Evolutionary conservation across 257 asterid genomes (phyloP), one percentile per base, ranked within the genome.

Genomic region (Fraxinus americana): DNA sequence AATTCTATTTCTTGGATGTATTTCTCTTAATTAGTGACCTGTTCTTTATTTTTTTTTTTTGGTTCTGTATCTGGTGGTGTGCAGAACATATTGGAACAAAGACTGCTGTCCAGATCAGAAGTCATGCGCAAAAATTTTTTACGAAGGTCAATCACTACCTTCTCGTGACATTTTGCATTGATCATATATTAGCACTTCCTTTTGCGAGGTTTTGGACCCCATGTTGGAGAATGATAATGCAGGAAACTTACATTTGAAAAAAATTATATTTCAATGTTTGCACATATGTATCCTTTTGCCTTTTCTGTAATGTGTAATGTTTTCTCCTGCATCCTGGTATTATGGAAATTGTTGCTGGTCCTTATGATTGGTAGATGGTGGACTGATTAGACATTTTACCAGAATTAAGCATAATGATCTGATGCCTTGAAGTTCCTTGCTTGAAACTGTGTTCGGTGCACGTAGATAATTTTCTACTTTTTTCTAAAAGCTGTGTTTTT

Each of bases 41-140:
- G 72, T 79, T 75, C 77, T 74, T 25, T 25, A 25, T 25, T 25
- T 25, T 25, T 0, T 25, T 80, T 74, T 66, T 1, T 1, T 76
- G 35, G 36, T 16, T 74, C 72, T 85, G 77, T 74, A 63, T 85
- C 80, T 88, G 87, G 87, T 88, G 88, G 80, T 90, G 86, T 81
- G 91, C 95, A 94, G 99, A 94, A 88, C 94, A 94, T 83, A 86
- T 94, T 79, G 98, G 98, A 82, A 92, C 99, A 85, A 94, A 94
- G 94, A 91, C 99, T 75, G 99, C 98, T 74, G 99, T 94, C 92
- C 98, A 94, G 96, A 94, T 94, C 86, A 85, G 99, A 88, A 94
- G 99, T 86, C 99, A 94, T 87, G 99, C 99, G 66, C 99, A 94
- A 83, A 94, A 92, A 84, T 92, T 94, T 85, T 94, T 94, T 79